Evolutionary conservation across 345 rosid genomes (phyloP).

Genomic region (Aquilaria yunnanensis): DNA sequence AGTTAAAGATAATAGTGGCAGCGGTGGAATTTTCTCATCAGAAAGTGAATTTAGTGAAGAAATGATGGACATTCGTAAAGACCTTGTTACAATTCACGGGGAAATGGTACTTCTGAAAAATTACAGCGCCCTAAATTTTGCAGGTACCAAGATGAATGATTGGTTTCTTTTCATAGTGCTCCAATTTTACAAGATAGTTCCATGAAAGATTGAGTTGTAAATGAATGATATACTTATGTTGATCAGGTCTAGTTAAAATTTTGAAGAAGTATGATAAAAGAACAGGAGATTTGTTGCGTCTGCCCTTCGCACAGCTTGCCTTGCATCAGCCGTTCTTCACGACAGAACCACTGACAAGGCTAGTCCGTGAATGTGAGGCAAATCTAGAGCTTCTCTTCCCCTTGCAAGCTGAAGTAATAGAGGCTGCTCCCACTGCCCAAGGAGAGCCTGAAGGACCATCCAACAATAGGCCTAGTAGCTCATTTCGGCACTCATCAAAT

Average conservation of each 20-base stretch:
- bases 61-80: slow-evolving; percentile 91
- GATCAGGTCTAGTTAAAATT: slow-evolving; percentile 70
- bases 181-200: neutral
- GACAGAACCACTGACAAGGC: slow-evolving; percentile 73
- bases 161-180: neutral
- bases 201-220: slow-evolving; percentile 9
- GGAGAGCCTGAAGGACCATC: slow-evolving; percentile 15
- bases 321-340: slow-evolving; percentile 83
- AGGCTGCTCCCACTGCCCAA: slow-evolving; percentile 28
- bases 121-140: slow-evolving; percentile 87
- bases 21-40: slow-evolving; percentile 45
- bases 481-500: slow-evolving; percentile 35
- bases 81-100: slow-evolving; percentile 84
- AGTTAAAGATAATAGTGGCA: slow-evolving; percentile 47
- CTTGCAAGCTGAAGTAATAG: slow-evolving; percentile 76
- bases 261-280: slow-evolving; percentile 88
- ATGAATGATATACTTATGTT: slow-evolving; percentile 5
- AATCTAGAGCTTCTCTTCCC: slow-evolving; percentile 94
- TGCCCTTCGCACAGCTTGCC: slow-evolving; percentile 78
- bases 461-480: slow-evolving; percentile 22
- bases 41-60: slow-evolving; percentile 77
- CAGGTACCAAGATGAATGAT: slow-evolving; percentile 37
- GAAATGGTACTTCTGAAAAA: slow-evolving; percentile 94
- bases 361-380: slow-evolving; percentile 80
- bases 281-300: slow-evolving; percentile 69